Percentiles rank a stretch among this genome's conserved stretches.
Evolutionary conservation across 805 yeast species (phyloP).

Genomic region (Yarrowia sp.): DNA sequence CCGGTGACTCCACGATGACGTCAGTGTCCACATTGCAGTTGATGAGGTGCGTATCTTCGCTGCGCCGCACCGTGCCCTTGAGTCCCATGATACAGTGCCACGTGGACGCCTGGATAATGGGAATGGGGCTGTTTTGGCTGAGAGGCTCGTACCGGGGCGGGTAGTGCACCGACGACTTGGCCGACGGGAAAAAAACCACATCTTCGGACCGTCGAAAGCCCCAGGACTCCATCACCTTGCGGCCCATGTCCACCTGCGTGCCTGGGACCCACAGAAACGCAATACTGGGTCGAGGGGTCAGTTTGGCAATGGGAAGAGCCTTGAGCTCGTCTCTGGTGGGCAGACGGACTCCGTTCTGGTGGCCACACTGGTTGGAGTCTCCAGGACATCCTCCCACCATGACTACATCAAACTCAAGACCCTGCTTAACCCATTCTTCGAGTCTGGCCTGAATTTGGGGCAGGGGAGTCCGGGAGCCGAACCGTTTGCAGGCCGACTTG

Average conservation of each 20-base stretch:
- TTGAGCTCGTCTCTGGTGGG: slow-evolving; percentile 59
- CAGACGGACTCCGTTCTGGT: slow-evolving; percentile 38
- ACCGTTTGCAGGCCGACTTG: slow-evolving; percentile 56
- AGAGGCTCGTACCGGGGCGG: slow-evolving; percentile 48
- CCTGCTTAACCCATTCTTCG: slow-evolving; percentile 56
- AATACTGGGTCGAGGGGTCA: slow-evolving; percentile 83
- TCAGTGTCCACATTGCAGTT: slow-evolving; percentile 94
- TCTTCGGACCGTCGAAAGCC: slow-evolving; percentile 88
- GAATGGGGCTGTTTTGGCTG: slow-evolving; percentile 48
- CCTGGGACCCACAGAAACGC: slow-evolving; percentile 85
- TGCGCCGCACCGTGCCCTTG: slow-evolving; percentile 87
- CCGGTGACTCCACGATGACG: slow-evolving; percentile 57
- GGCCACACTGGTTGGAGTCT: slow-evolving; percentile 37
- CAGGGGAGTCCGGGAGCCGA: slow-evolving; percentile 55
- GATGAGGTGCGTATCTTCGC: slow-evolving; percentile 76
- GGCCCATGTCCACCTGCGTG: slow-evolving; percentile 57
- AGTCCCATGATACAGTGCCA: slow-evolving; percentile 99
- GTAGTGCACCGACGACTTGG: slow-evolving; percentile 59
- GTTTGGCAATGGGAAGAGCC: slow-evolving; percentile 63
- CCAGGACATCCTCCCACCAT: slow-evolving; percentile 87
- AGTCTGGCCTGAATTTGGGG: slow-evolving; percentile 56
- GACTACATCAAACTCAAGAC: slow-evolving; percentile 76
- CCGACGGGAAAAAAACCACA: slow-evolving; percentile 73
- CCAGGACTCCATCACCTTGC: slow-evolving; percentile 48
- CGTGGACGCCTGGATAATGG: slow-evolving; percentile 44